These are phyloP conservation scores for Haplosporangium sp. DNA, from an alignment of 371 early-diverging fungal genomes.

Conservation along the genomic window DNA sequence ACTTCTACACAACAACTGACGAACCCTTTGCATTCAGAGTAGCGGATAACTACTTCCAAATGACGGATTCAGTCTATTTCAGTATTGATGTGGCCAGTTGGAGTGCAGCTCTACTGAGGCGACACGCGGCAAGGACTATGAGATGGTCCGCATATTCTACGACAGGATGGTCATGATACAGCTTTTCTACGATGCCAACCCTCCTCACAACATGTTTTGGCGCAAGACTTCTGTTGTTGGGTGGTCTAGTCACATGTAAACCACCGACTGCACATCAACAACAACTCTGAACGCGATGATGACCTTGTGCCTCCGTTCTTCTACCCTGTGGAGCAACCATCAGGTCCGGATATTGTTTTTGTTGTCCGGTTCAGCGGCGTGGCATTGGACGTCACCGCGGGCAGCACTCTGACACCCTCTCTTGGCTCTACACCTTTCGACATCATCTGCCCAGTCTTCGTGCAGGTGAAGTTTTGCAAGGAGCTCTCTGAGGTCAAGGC, in stretches of 20 bases:
- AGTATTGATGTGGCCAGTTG: slow-evolving; percentile 1
- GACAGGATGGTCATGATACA: no score
- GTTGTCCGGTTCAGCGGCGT: slow-evolving; percentile 16
- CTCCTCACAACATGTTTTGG: no score
- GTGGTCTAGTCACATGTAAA: no score
- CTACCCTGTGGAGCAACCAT: slow-evolving; percentile 15
- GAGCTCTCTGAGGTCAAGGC: no score
- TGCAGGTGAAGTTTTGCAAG: slow-evolving; percentile 8
- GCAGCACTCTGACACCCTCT: no score
- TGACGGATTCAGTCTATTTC: slow-evolving; percentile 6
- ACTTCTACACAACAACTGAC: slow-evolving; percentile 11
- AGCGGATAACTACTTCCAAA: slow-evolving; percentile 22
- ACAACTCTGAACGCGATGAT: slow-evolving; percentile 8
- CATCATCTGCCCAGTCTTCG: slow-evolving; percentile 16
- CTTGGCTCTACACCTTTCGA: no score
- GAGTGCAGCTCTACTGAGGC: slow-evolving; percentile 4
- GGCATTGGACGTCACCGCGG: no score
- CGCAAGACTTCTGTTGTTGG: no score
- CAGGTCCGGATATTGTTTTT: slow-evolving; percentile 38
- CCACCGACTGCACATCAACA: slow-evolving; percentile 17
- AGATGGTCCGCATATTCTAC: no score
- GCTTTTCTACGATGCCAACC: slow-evolving; percentile 14
- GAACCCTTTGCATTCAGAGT: slow-evolving; percentile 22
- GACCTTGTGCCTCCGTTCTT: slow-evolving; percentile 26
- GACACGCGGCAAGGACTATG: slow-evolving; percentile 20